Evolutionary conservation across 164 flowering plant species (phyloP), one percentile per base, ranked within the genome.

Genomic region (Warburgia ugandensis): DNA sequence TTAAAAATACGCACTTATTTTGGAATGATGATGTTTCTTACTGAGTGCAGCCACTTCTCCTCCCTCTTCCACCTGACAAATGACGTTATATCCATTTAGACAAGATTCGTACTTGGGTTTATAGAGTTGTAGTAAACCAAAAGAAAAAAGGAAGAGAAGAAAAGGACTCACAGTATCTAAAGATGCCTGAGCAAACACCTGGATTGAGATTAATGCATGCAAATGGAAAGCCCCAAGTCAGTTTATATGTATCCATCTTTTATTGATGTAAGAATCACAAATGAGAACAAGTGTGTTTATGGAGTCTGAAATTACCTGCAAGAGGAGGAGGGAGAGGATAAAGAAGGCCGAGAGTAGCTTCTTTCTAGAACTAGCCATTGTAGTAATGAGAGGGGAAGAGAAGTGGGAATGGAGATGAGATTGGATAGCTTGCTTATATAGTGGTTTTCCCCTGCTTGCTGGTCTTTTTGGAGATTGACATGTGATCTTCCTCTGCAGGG

Each of bases 1-100:
- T 40, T 19, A n/a, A 38, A 13, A 13, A 20, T 38, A 39, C 74
- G 52, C 47, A 70, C 72, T 64, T 50, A 70, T 64, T 59, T 67
- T 70, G 25, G 55, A 46, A 40, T 29, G 56, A 41, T 32, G 52
- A 54, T 61, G 49, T 12, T 68, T 63, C 22, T 49, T 54, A 45
- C 38, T 9, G 23, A 68, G 55, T 41, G 63, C 73, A 21, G 56
- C 58, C 8, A 13, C 40, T 32, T 52, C 60, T 8, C 20, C 50
- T 27, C 33, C 64, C 25, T 31, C 69, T 19, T 63, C 62, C 51
- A 45, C n/a, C 73, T 68, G 61, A 49, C 11, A 11, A 6, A 21
- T 11, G 29, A 17, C 26, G 4, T 4, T 14, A 20, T 20, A 20
- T 1, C 25, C 5, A 21, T 11, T 11, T 3, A 5, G 23, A 1